Base-by-base conservation (phyloP, 2,329 filamentous ascomycete species). In the Dryadomyces quercivorus region DNA sequence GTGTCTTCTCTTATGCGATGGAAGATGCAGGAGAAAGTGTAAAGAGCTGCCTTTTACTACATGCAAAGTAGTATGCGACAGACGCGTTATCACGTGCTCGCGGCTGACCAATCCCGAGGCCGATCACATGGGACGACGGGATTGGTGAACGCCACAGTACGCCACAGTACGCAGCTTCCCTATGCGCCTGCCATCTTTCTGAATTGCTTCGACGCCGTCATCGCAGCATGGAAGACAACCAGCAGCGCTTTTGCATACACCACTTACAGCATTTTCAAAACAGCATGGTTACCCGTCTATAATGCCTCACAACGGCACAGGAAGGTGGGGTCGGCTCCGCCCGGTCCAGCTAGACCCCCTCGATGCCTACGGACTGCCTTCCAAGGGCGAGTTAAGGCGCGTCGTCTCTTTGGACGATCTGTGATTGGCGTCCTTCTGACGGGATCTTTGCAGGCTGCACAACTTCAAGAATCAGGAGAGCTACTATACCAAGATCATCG, bases 341-440 rank as follows among this genome's bases (percentile, higher is more conserved):
- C 85, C 87, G 13, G 77, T 84, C 57, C 80, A 85, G 47, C 72
- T 82, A 55, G 90, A 96, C 67, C 81, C 87, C 15, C 74, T 97
- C 31, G 87, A 94, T 61, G 78, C 75, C 57, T 86, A 94, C 61
- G 91, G 92, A 1, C 76, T 95, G 60, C 88, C 88, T 5, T 95
- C 90, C 2, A 96, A 95, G 65, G 92, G 92, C 52, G 92, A 97
- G 68, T 86, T 77, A 50, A 85, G 86, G 90, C 92, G 74, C 43
- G 57, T 65, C 46, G 15, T 10, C 21, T 15, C 16, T 36, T 5
- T 21, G 26, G 26, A 31, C 26, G 26, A 31, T 31, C 26, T 31
- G 26, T 31, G 26, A 8, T 31, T 31, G 26, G 26, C 26, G 26
- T 31, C 26, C 26, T 31, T 31, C 26, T 31, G 26, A 31, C 26